phyloP scores from a whole-genome alignment of 805 yeast species.

The Yarrowia deformans region DNA sequence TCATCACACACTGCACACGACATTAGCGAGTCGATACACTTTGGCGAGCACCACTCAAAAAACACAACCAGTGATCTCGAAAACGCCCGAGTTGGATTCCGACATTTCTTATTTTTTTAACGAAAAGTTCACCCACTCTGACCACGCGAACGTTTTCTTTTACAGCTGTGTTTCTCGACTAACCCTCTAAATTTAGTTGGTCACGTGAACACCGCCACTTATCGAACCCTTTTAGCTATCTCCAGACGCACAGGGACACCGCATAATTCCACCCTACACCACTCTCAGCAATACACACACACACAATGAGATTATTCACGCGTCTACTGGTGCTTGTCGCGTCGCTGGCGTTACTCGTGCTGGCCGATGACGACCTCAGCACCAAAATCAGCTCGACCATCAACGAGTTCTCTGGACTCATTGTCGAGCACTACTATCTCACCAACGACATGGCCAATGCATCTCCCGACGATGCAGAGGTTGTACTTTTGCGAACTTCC shows the following conservation, averaged over 20 bases:
- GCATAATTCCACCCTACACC: neutral
- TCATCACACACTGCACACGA: neutral
- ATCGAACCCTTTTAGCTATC: slow-evolving; percentile 31
- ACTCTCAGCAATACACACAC: neutral
- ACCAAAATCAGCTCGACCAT: slow-evolving; percentile 52
- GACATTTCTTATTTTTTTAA: too few relatives aligned
- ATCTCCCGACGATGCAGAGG: slow-evolving; percentile 58
- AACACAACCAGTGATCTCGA: neutral
- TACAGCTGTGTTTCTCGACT: neutral
- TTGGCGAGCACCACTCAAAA: neutral
- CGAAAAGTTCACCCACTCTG: too few relatives aligned
- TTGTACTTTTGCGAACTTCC: slow-evolving; percentile 66
- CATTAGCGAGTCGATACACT: neutral
- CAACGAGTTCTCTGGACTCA: slow-evolving; percentile 59
- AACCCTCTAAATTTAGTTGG: neutral
- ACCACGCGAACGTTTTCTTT: too few relatives aligned
- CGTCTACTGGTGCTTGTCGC: slow-evolving; percentile 29
- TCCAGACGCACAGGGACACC: slow-evolving; percentile 8
- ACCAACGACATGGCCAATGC: slow-evolving; percentile 57
- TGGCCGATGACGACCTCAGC: slow-evolving; percentile 26
- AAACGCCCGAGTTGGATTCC: too few relatives aligned
- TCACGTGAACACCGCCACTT: slow-evolving; percentile 36
- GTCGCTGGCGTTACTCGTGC: slow-evolving; percentile 29
- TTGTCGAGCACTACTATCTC: slow-evolving; percentile 66
- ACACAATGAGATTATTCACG: slow-evolving; percentile 17